phyloP scores from a whole-genome alignment of 73 alveolate species.

The Tetrahymena malaccensis region DNA sequence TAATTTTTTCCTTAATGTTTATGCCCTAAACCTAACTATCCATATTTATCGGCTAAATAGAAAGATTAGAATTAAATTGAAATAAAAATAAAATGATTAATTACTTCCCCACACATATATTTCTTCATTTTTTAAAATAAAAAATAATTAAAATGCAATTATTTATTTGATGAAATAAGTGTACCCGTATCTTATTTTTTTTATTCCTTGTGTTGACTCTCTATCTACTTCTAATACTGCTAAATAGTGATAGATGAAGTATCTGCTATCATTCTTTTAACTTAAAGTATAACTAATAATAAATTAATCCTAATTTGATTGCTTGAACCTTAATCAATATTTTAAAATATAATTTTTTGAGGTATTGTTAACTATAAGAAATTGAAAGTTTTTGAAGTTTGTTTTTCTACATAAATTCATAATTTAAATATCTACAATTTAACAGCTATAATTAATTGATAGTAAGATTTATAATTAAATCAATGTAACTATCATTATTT shows the following conservation, averaged over 20 bases:
- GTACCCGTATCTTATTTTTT: not conserved
- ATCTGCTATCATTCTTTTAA: not conserved
- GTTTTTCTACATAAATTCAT: not conserved
- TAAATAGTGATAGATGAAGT: not conserved
- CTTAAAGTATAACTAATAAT: not conserved
- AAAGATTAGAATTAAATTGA: not conserved
- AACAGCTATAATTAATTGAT: not conserved
- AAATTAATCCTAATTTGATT: not conserved
- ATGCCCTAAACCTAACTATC: slow-evolving; percentile 49
- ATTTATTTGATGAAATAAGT: not conserved
- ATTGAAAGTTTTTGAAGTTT: not conserved
- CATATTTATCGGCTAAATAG: not conserved
- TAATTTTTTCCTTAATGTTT: slow-evolving; percentile 15
- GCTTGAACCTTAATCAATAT: not conserved
- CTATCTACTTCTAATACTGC: not conserved
- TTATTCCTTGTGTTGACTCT: not conserved
- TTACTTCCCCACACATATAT: not conserved
- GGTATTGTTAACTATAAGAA: not conserved
- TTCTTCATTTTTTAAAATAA: not conserved
- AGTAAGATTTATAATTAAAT: not conserved
- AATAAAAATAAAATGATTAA: not conserved
- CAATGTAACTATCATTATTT: too few species aligned
- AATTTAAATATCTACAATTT: not conserved
- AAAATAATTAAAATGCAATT: not conserved
- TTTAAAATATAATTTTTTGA: not conserved